These are phyloP conservation scores for Penicillium pancosmium DNA, from an alignment of 495 filamentous ascomycete species.

Conservation along the genomic window DNA sequence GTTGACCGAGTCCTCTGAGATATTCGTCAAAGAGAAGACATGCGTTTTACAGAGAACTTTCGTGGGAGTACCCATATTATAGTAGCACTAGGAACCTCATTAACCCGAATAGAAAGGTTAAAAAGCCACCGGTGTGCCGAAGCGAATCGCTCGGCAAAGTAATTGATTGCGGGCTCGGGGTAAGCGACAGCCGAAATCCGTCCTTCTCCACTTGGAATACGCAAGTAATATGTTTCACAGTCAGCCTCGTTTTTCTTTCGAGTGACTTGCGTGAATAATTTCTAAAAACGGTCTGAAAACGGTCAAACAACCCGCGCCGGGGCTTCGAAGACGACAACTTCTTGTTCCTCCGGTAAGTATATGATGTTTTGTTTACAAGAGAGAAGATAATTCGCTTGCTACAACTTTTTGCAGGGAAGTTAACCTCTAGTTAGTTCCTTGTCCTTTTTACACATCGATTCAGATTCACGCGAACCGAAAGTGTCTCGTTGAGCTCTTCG, in stretches of 20 bases:
- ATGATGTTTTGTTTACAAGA: too few relatives aligned
- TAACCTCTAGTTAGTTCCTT: too few relatives aligned
- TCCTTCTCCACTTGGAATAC: background rate
- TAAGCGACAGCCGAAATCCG: background rate
- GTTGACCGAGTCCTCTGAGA: background rate
- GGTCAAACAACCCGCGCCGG: too few relatives aligned
- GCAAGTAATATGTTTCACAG: background rate
- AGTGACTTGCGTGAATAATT: too few relatives aligned
- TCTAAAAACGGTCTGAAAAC: too few relatives aligned
- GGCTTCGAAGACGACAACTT: too few relatives aligned
- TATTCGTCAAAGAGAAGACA: background rate
- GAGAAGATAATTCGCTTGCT: too few relatives aligned
- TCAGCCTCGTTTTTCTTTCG: background rate
- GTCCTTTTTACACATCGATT: too few relatives aligned
- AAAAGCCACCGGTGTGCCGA: background rate
- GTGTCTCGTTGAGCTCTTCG: background rate
- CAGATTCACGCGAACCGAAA: too few relatives aligned
- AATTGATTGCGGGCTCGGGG: background rate
- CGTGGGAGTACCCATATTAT: too few relatives aligned
- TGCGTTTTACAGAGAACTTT: background rate
- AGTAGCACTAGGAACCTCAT: background rate
- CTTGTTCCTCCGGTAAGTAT: too few relatives aligned
- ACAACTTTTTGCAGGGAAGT: too few relatives aligned
- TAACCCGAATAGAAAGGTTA: background rate
- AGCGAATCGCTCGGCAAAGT: conserved; percentile 2